Percentiles rank a stretch among this genome's conserved stretches.
phyloP scores from a whole-genome alignment of 1,139 yeast species.

The Zygoascus sp. region DNA sequence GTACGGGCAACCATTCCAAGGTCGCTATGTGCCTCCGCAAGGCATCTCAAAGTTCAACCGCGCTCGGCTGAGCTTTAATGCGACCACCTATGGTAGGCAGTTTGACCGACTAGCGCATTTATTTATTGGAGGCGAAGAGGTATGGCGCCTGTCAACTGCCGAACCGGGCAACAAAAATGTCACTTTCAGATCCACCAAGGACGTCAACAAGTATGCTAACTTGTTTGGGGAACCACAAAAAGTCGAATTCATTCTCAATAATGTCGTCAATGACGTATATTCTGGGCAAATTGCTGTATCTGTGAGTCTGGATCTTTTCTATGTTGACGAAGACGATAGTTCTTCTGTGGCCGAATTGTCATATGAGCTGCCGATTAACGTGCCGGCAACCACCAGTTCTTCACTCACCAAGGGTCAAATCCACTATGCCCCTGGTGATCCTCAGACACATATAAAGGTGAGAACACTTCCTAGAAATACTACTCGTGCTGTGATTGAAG shows the following conservation, averaged over 20 bases:
- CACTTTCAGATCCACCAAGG: slow-evolving; percentile 51
- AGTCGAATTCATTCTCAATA: slow-evolving; percentile 54
- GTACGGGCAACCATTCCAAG: slow-evolving; percentile 52
- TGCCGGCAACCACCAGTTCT: slow-evolving; percentile 12
- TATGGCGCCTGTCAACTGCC: slow-evolving; percentile 84
- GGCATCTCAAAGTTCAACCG: slow-evolving; percentile 48
- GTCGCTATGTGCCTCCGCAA: slow-evolving; percentile 41
- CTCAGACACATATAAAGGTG: slow-evolving; percentile 21
- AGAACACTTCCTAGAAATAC: slow-evolving; percentile 50
- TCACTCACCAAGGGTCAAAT: slow-evolving; percentile 1
- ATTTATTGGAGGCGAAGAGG: slow-evolving; percentile 57
- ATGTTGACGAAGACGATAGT: slow-evolving; percentile 21
- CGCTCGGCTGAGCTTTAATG: slow-evolving; percentile 56
- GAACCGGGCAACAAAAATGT: slow-evolving; percentile 58
- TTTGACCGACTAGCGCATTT: slow-evolving; percentile 74
- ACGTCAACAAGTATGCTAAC: slow-evolving; percentile 53
- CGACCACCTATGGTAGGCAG: slow-evolving; percentile 62
- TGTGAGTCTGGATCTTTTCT: slow-evolving; percentile 51
- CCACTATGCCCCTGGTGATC: neutral
- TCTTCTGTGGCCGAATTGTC: neutral
- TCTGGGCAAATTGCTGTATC: slow-evolving; percentile 60
- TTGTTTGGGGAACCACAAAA: slow-evolving; percentile 39
- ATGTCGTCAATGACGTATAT: slow-evolving; percentile 51
- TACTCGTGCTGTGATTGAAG: slow-evolving; percentile 52
- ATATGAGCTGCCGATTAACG: slow-evolving; percentile 5